Conservation (phyloP, 1,284 basidiomycete genomes). For the Sporisorium iseilematis-ciliati region DNA sequence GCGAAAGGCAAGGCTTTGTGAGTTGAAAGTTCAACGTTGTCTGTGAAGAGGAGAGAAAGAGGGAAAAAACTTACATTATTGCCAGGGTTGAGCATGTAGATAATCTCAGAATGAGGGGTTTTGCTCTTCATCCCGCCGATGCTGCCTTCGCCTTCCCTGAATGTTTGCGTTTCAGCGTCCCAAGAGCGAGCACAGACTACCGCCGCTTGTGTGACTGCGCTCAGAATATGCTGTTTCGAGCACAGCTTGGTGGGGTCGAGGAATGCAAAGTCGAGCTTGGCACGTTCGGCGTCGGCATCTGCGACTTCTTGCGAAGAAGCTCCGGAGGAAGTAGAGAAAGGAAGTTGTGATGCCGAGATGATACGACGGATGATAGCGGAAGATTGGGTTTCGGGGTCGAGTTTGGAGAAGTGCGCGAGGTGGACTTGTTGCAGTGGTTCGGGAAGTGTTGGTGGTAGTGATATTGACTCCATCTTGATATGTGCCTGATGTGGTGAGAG, state of each 20-base stretch:
- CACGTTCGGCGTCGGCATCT: constrained; percentile 28
- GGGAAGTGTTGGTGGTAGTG: constrained; percentile 30
- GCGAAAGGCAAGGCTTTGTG: background rate
- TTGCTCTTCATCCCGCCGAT: constrained; percentile 52
- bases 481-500: background rate
- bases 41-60: too few species aligned
- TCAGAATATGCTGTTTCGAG: constrained; percentile 41
- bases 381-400: constrained; percentile 35
- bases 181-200: constrained; percentile 40
- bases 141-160: constrained; percentile 41
- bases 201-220: constrained; percentile 41
- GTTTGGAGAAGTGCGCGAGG: constrained; percentile 45
- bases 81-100: constrained; percentile 47
- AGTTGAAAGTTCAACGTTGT: too few species aligned
- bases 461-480: constrained; percentile 35
- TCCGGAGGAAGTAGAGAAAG: constrained; percentile 1
- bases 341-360: constrained; percentile 44
- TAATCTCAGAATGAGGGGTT: constrained; percentile 51
- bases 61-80: constrained; percentile 38
- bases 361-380: constrained; percentile 42
- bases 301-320: constrained; percentile 18
- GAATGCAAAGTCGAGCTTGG: constrained; percentile 50
- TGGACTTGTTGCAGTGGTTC: constrained; percentile 33
- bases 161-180: constrained; percentile 13
- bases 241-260: constrained; percentile 49